phyloP scores from a whole-genome alignment of 2,329 filamentous ascomycete genomes.

The Rhynchosporium graminicola region DNA sequence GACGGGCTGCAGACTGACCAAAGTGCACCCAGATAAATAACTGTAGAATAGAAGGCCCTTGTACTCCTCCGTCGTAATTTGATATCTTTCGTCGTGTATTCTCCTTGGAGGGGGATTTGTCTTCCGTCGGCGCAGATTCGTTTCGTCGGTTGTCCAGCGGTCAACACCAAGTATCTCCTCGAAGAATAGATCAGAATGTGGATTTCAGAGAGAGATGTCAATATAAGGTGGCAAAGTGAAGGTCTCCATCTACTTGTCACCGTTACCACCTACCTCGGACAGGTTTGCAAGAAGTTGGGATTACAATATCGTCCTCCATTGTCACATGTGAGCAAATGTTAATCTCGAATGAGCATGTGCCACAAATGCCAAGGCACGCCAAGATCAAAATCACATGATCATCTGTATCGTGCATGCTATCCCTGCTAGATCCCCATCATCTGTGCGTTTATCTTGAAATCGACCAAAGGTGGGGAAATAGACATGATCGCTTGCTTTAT shows the following conservation, averaged over 20 bases:
- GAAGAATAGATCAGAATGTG: neutral
- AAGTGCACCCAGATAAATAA: neutral
- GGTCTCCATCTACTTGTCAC: neutral
- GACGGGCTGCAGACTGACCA: constrained; percentile 16
- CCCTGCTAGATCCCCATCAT: neutral
- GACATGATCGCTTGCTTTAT: neutral
- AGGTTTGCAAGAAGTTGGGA: neutral
- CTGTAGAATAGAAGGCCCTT: neutral
- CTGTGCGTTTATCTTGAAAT: neutral
- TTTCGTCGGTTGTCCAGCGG: constrained; percentile 15
- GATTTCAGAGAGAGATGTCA: neutral
- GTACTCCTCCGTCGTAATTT: constrained; percentile 1
- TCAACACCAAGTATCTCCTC: constrained; percentile 7
- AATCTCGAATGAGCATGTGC: constrained; percentile 3
- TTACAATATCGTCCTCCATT: neutral
- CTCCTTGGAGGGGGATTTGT: constrained; percentile 19
- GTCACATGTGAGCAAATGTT: constrained; percentile 2
- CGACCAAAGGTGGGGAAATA: constrained; percentile 1
- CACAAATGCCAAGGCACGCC: neutral
- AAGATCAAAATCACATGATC: neutral
- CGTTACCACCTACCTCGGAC: constrained; percentile 10
- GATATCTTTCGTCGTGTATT: constrained; percentile 17
- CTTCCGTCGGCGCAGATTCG: constrained; percentile 24
- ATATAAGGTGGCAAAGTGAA: neutral
- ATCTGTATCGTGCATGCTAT: neutral